phyloP scores from a whole-genome alignment of 345 rosid species.

The Schrenkiella parvula region DNA sequence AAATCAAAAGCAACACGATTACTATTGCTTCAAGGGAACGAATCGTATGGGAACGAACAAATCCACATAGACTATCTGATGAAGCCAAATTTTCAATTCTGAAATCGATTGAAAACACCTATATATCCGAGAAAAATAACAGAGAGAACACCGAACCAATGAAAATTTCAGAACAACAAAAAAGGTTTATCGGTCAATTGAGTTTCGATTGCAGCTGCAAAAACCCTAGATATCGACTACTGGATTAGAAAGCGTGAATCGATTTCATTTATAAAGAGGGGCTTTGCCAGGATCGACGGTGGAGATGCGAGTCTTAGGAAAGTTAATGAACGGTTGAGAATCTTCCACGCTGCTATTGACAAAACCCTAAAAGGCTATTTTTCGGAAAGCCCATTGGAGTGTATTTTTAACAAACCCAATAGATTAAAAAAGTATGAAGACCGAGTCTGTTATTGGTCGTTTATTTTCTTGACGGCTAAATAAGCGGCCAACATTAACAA shows the following conservation, averaged over 20 bases:
- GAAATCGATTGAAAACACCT: background rate
- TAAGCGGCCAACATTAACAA: too few species aligned
- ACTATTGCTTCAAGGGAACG: slow-evolving; percentile 82
- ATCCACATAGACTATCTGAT: slow-evolving; percentile 74
- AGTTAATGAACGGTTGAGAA: background rate
- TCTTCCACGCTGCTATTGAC: background rate
- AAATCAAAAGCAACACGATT: slow-evolving; percentile 46
- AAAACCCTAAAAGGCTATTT: slow-evolving; percentile 22
- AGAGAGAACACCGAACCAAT: background rate
- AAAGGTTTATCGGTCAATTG: background rate
- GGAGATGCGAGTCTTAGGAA: background rate
- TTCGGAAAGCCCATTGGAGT: background rate
- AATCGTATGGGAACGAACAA: slow-evolving; percentile 55
- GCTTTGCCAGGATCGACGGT: background rate
- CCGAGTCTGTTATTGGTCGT: background rate
- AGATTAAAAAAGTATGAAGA: background rate
- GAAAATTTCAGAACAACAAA: background rate
- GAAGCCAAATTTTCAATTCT: slow-evolving; percentile 43
- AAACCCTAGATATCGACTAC: background rate
- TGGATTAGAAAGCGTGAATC: background rate
- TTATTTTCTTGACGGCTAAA: background rate
- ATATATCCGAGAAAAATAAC: background rate
- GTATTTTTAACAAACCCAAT: background rate
- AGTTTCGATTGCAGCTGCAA: background rate
- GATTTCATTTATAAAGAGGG: slow-evolving; percentile 7